These are phyloP conservation scores for Nephelium lappaceum DNA, from an alignment of 345 rosid genomes.

Conservation along the genomic window DNA sequence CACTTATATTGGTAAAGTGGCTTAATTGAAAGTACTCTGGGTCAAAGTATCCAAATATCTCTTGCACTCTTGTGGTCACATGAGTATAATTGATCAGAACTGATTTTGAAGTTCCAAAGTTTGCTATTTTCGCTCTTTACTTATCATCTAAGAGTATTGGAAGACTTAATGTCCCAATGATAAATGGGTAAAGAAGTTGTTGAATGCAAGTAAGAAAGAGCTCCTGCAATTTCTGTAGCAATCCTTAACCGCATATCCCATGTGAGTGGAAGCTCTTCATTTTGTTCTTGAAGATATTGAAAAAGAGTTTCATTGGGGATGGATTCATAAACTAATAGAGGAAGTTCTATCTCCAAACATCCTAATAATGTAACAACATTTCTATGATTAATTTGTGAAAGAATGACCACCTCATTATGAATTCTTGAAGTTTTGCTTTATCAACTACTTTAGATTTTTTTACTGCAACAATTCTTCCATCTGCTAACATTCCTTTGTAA, in stretches of 20 bases:
- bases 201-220: not conserved
- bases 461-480: not conserved
- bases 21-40: not conserved
- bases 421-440: not conserved
- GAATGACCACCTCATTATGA: conserved; percentile 4
- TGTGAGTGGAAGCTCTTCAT: not conserved
- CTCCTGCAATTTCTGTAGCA: no score
- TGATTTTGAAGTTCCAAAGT: not conserved
- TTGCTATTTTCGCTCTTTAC: not conserved
- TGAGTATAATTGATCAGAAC: not conserved
- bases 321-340: conserved; percentile 2
- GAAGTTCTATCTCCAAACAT: not conserved
- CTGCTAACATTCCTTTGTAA: not conserved
- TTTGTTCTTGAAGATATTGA: not conserved
- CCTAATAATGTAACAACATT: conserved; percentile 11
- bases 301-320: conserved; percentile 1
- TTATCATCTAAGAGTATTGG: not conserved
- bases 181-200: not conserved
- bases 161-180: not conserved
- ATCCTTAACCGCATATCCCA: not conserved
- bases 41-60: not conserved
- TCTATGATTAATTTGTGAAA: conserved; percentile 1
- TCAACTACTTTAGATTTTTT: not conserved
- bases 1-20: not conserved
- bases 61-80: not conserved